Conservation (phyloP, 352 stramenopile species). For the Phytophthora gonapodyides region DNA sequence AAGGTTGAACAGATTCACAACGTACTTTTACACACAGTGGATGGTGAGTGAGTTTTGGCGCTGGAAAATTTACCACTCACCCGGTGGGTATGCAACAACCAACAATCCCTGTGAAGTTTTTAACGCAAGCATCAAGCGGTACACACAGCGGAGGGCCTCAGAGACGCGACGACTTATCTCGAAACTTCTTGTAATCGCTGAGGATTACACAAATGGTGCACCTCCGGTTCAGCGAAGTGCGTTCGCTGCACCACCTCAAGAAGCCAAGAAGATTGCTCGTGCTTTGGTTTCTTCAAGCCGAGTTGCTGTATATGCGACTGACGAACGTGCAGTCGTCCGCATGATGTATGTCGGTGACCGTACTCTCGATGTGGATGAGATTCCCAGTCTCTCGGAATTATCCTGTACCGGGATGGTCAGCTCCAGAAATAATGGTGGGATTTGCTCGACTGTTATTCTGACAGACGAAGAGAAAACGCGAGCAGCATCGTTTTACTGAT, state of each 20-base stretch:
- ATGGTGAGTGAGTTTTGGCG: conserved; percentile 17
- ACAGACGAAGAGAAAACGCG: not conserved
- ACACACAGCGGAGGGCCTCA: not conserved
- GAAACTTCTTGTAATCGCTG: conserved; percentile 9
- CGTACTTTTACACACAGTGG: conserved; percentile 13
- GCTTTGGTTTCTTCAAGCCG: not conserved
- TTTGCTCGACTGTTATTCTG: not conserved
- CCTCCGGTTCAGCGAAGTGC: not conserved
- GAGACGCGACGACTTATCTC: not conserved
- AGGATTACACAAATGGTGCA: conserved; percentile 4
- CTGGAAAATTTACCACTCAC: conserved; percentile 21
- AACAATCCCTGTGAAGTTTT: conserved; percentile 23
- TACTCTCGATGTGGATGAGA: not conserved
- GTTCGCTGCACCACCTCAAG: not conserved
- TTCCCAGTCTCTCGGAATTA: not conserved
- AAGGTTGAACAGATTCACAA: conserved; percentile 3
- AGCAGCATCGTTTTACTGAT: not conserved
- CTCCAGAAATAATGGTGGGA: no score
- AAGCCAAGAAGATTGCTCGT: not conserved
- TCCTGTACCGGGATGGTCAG: not conserved
- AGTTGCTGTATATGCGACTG: not conserved
- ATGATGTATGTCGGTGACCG: not conserved
- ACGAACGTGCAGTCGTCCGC: not conserved
- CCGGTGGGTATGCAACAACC: conserved; percentile 11
- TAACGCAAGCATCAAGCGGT: conserved; percentile 27